Evolutionary conservation across 2,329 filamentous ascomycete genomes (phyloP).

Genomic region (Salinomyces thailandicus): DNA sequence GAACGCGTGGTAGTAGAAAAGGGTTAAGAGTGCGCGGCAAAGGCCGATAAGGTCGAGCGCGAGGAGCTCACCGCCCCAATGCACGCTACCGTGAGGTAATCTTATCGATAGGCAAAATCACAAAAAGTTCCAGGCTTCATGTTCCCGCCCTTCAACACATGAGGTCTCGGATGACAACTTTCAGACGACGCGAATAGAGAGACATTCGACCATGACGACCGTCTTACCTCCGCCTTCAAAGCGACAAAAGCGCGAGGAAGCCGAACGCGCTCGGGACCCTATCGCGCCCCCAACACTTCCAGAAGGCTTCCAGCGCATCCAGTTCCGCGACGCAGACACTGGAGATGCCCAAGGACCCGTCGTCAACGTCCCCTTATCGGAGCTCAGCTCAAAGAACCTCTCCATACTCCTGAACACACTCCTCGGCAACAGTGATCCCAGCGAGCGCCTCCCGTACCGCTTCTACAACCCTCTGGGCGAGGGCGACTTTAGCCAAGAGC

Average conservation of each 20-base stretch:
- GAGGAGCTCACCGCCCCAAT: neutral
- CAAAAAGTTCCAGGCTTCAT: neutral
- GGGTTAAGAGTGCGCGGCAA: too few species aligned
- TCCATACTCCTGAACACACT: conserved; percentile 79
- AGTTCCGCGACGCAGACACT: conserved; percentile 74
- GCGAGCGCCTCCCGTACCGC: conserved; percentile 55
- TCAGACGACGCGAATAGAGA: too few species aligned
- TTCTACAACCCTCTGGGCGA: conserved; percentile 44
- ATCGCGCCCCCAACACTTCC: conserved; percentile 61
- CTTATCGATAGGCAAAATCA: neutral
- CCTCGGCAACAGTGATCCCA: conserved; percentile 51
- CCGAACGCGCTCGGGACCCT: conserved; percentile 61
- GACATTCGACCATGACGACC: conserved; percentile 59
- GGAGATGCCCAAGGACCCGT: conserved; percentile 57
- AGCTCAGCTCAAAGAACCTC: conserved; percentile 81
- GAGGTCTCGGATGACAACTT: too few species aligned
- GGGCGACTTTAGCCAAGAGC: conserved; percentile 30
- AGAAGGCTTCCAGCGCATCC: conserved; percentile 57
- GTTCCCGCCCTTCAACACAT: too few species aligned
- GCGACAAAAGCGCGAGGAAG: conserved; percentile 65
- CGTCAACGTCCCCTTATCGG: conserved; percentile 67
- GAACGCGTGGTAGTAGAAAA: too few species aligned
- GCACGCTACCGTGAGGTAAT: neutral
- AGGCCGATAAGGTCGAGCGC: too few species aligned
- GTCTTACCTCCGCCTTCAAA: conserved; percentile 77